Percentiles rank a stretch among this genome's conserved stretches.
Evolutionary conservation across 176 grass and related monocot genomes (phyloP).

Genomic region (Phyllostachys edulis): DNA sequence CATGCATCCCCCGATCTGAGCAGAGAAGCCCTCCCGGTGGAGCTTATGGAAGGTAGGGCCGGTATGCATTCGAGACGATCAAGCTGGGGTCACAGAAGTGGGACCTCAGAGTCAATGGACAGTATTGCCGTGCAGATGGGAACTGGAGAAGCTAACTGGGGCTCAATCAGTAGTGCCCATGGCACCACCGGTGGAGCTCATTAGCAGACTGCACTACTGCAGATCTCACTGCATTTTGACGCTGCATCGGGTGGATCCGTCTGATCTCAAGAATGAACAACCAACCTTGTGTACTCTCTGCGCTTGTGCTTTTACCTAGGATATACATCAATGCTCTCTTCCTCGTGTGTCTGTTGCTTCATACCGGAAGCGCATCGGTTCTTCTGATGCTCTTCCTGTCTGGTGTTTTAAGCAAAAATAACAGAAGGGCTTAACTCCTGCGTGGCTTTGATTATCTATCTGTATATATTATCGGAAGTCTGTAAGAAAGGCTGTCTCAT

Average conservation of each 20-base stretch:
- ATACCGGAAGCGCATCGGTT: constrained; percentile 7
- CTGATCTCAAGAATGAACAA: constrained; percentile 21
- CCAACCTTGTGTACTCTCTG: background rate
- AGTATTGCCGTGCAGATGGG: constrained; percentile 42
- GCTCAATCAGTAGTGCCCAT: constrained; percentile 43
- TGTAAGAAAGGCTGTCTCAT: constrained; percentile 30
- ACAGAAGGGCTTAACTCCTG: constrained; percentile 22
- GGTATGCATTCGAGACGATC: constrained; percentile 60
- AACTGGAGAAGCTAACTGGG: constrained; percentile 47
- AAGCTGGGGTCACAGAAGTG: constrained; percentile 70
- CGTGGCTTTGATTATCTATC: constrained; percentile 36
- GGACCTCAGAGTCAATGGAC: constrained; percentile 52
- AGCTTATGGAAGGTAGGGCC: constrained; percentile 45
- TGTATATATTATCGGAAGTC: constrained; percentile 35
- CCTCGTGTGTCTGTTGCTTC: background rate
- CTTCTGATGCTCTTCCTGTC: constrained; percentile 19
- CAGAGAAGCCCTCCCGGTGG: constrained; percentile 51
- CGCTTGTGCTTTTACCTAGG: constrained; percentile 2
- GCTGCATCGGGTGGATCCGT: background rate
- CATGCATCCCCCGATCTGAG: constrained; percentile 60
- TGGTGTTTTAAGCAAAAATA: constrained; percentile 38
- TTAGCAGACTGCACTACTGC: constrained; percentile 1
- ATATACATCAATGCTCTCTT: constrained; percentile 25
- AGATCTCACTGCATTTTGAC: background rate
- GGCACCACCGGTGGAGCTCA: constrained; percentile 45